Evolutionary conservation across 345 rosid species (phyloP), one percentile per base, ranked within the genome.

Genomic region (Odontarrhena argentea): DNA sequence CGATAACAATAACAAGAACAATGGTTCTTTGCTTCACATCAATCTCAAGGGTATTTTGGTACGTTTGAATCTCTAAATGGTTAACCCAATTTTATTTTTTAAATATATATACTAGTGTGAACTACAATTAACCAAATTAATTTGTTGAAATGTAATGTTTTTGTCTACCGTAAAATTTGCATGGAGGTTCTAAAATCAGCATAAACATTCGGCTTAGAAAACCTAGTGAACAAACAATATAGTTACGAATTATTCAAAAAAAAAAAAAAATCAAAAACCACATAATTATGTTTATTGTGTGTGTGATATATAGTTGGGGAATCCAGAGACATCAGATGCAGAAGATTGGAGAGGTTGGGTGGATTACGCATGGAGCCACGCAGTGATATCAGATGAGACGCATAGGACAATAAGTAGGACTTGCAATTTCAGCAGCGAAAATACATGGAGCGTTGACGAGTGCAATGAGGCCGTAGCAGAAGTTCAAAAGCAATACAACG

Each of bases 361-460:
- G 67, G 87, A 86, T 22, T 95, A 87, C 32, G 93, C 97, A 92
- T 95, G 99, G 99, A 95, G 99, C 70, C 99, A 95, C 53, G 99
- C 99, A 0, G 93, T 89, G 78, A 91, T 95, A 60, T 95, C 99
- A 0, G 99, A 95, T 41, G 80, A 65, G 77, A 95, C 97, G 3
- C 93, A 89, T 67, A 75, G 67, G 76, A 86, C 80, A 70, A 89
- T 95, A 48, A 86, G 81, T 46, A 85, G 86, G 76, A 84, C 90
- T 0, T 95, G 99, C 5, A 88, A 91, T 75, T 95, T 95, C 62
- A 72, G 87, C 9, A 79, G 77, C 73, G 93, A 87, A 41, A 89
- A 86, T 73, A 87, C 86, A 46, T 87, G 97, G 18, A 78, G 85
- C 37, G 91, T 86, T 76, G 92, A 91, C 57, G 97, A 94, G 18